Evolutionary conservation across 805 yeast genomes (phyloP), one percentile per base, ranked within the genome.

Genomic region (Torulaspora quercuum): DNA sequence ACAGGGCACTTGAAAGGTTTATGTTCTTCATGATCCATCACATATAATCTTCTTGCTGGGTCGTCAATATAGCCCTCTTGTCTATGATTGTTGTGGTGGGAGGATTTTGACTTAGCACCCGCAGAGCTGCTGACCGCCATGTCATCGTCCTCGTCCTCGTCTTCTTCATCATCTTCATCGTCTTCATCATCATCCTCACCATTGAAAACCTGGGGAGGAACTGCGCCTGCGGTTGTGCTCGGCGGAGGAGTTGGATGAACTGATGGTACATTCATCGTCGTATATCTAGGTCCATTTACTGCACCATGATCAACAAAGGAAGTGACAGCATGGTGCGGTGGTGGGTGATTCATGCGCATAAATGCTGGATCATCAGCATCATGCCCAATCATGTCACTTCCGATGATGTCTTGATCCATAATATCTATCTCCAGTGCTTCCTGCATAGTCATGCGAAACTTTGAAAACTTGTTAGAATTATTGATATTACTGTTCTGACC

Each of bases 1-100:
- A 92, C 98, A 0, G 97, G 98, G 67, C 98, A 92, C 61, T 83
- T 88, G 68, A 82, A 92, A 19, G 98, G 98, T 62, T 92, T 81
- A 59, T 87, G 84, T 50, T 89, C 96, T 41, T 85, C 89, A 45
- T 79, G 81, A 63, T 89, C 97, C 69, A 85, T 80, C 21, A 89
- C 95, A 57, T 92, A 90, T 41, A 90, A 66, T 57, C 89, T 92
- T 46, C 97, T 75, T 1, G 97, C 96, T 0, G 97, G 98, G 61
- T 92, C 97, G 63, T 90, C 97, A 33, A 92, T 89, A 61, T 88
- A 88, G 69, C 82, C 80, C 40, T 79, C 80, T 48, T 49, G 54
- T 29, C 45, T 20, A 17, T 41, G 36, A 29, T 32, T 25, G n/a
- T 23, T 33, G 10, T 39, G 30, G 28, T 45, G 44, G 25, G 48